Conservation (phyloP, 2,329 filamentous ascomycete species). For the Conoideocrella luteorostrata region DNA sequence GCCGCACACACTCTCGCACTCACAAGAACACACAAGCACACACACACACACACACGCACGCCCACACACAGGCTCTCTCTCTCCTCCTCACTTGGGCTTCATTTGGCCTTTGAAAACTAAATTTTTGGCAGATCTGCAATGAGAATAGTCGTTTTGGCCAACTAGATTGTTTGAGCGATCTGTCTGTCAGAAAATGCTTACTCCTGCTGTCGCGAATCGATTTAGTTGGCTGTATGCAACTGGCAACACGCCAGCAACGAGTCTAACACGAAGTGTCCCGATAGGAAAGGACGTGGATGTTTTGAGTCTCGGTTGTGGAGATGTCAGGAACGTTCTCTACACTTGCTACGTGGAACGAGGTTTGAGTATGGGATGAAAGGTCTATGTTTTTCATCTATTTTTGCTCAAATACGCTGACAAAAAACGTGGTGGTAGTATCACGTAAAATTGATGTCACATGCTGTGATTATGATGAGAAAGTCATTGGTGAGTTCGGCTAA, state of each 20-base stretch:
- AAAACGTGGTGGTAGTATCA: slow-evolving; percentile 23
- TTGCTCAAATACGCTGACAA: neutral
- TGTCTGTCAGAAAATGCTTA: slow-evolving; percentile 27
- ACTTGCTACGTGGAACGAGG: slow-evolving; percentile 38
- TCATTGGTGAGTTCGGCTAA: slow-evolving; percentile 44
- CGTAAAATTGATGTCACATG: slow-evolving; percentile 49
- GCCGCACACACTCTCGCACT: no score
- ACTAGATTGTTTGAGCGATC: no score
- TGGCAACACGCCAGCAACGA: slow-evolving; percentile 49
- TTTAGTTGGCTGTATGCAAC: slow-evolving; percentile 36
- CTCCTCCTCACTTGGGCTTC: no score
- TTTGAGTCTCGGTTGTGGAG: slow-evolving; percentile 50
- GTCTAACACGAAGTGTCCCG: slow-evolving; percentile 40
- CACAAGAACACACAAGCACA: no score
- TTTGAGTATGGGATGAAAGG: slow-evolving; percentile 22
- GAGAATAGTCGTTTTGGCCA: no score
- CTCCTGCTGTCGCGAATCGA: slow-evolving; percentile 26
- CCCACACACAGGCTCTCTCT: no score
- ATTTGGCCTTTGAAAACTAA: no score
- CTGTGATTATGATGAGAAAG: slow-evolving; percentile 44
- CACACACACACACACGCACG: no score
- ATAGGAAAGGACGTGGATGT: slow-evolving; percentile 43
- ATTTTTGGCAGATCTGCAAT: no score
- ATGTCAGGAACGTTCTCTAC: slow-evolving; percentile 50
- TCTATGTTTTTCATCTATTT: neutral